Evolutionary conservation across 768 basidiomycete genomes (phyloP).

Genomic region (Suillus bovinus): DNA sequence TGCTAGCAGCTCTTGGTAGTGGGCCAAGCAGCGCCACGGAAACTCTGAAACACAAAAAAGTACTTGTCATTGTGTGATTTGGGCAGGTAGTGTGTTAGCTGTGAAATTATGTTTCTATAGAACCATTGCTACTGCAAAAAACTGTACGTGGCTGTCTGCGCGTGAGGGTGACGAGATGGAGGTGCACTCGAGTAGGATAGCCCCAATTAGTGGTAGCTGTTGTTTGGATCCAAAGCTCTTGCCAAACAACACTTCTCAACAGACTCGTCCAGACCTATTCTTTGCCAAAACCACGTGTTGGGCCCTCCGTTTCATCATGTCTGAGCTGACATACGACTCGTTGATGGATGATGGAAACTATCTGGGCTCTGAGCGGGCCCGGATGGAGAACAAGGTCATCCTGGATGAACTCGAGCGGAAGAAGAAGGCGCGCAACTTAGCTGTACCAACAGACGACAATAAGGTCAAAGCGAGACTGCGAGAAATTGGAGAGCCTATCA

Average conservation of each 20-base stretch:
- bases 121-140: background rate
- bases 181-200: background rate
- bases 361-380: conserved; percentile 70
- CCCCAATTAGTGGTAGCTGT: conserved; percentile 13
- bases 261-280: conserved; percentile 17
- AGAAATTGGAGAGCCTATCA: conserved; percentile 96
- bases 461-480: conserved; percentile 87
- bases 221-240: conserved; percentile 34
- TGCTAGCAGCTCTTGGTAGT: background rate
- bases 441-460: conserved; percentile 96
- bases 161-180: background rate
- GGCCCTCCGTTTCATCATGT: conserved; percentile 43
- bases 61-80: background rate
- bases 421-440: conserved; percentile 90
- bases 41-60: background rate
- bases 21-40: background rate
- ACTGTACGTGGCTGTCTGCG: conserved; percentile 1
- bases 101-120: background rate
- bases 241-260: conserved; percentile 34
- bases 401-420: conserved; percentile 97
- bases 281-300: conserved; percentile 6
- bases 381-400: conserved; percentile 81
- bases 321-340: conserved; percentile 75
- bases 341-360: conserved; percentile 80
- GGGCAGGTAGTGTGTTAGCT: background rate